Base-by-base conservation (phyloP, 805 yeast genomes). In the Lipomyces sp. region DNA sequence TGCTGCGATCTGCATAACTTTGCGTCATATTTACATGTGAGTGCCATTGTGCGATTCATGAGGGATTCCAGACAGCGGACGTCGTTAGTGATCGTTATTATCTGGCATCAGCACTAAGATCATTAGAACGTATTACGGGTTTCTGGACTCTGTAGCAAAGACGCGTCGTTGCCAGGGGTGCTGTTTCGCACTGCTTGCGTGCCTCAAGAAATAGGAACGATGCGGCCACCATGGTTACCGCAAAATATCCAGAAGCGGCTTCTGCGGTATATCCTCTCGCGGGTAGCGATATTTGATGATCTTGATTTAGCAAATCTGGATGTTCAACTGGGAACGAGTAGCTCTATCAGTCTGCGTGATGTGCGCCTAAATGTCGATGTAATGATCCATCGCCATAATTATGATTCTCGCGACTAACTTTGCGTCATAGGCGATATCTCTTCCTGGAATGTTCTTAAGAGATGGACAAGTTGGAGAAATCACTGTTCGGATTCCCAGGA, bases 181-280 rank as follows among this genome's bases (percentile, higher is more conserved):
- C 54, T 32, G 34, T 15, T 29, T 33, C 33, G 54, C 7, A 7
- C n/a, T 42, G 48, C 4, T 42, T 42, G 6, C 18, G 42, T 18
- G 48, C n/a, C 24, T 42, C 48, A 1, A 4, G 1, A 42, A 24
- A 15, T 42, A 42, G n/a, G 7, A 15, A 15, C 24, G 34, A 67
- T 64, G 69, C 62, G 66, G 15, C 66, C 72, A 8, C 63, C 77
- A 74, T 91, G 97, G 96, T 83, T 90, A 77, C 94, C 96, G 5
- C 94, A 88, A 76, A 90, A 89, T 77, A 82, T 93, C 53, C 97
- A 92, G 74, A 89, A 90, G 78, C 81, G 96, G 72, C 83, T 92
- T 50, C 84, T 93, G 54, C 85, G 90, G 54, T 92, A 91, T 76
- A 85, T 92, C 3, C 83, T 93, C 33, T 90, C 90, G 75, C 94